Conservation (phyloP, 1,139 yeast species). For the Scheffersomyces parashehatae region DNA sequence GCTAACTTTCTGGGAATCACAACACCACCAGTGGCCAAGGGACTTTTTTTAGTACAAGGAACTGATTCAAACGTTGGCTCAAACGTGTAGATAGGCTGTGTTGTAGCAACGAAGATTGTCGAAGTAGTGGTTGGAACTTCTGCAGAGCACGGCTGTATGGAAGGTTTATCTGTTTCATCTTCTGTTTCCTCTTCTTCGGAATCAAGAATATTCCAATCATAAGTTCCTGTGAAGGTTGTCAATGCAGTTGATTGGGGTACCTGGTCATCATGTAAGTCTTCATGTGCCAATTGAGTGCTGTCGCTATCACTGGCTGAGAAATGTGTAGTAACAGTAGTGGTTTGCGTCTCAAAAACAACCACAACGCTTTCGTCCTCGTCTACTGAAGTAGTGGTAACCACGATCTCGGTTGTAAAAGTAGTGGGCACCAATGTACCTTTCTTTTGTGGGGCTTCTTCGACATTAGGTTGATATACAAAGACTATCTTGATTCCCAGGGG, state of each 20-base stretch:
- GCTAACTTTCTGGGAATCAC: background rate
- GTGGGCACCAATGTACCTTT: background rate
- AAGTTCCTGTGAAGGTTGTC: no score
- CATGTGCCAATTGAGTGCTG: no score
- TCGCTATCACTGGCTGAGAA: no score
- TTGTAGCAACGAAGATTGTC: background rate
- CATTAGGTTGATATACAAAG: background rate
- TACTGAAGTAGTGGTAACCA: background rate
- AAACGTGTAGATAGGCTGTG: background rate
- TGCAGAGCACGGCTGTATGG: background rate
- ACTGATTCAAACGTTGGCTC: background rate
- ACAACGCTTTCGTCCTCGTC: background rate
- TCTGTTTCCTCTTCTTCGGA: background rate
- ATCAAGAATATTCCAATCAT: no score
- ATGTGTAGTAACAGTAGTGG: no score
- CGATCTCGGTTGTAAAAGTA: background rate
- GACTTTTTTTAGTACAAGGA: background rate
- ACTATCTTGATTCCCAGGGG: background rate
- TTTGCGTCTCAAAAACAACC: no score
- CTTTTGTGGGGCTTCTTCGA: background rate
- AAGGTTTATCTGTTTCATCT: background rate
- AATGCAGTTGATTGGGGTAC: no score
- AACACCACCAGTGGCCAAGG: background rate
- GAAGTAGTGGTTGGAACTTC: background rate
- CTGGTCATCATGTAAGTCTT: no score